A percentile compares a stretch with the other conserved stretches of the same genome.
phyloP scores from a whole-genome alignment of 768 basidiomycete genomes.

The Dentipellis fragilis region DNA sequence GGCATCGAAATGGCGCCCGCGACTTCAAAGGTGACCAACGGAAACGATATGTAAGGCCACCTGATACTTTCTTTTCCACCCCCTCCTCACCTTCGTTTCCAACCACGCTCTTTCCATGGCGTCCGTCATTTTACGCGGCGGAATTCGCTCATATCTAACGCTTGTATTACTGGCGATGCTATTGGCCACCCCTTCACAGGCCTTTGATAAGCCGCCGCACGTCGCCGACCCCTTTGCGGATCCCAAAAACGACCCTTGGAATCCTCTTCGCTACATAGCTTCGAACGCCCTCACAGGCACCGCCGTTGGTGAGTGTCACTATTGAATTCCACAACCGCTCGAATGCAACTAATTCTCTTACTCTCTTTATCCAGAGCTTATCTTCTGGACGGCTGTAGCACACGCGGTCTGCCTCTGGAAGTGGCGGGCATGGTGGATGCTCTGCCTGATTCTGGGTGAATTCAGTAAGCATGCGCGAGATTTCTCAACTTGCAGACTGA shows the following conservation, averaged over 20 bases:
- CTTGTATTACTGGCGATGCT: too few species aligned
- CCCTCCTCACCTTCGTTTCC: too few species aligned
- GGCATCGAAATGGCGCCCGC: too few species aligned
- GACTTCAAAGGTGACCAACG: too few species aligned
- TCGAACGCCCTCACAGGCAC: conserved; percentile 41
- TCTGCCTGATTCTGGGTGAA: conserved; percentile 43
- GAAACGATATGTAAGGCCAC: too few species aligned
- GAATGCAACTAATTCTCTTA: background rate
- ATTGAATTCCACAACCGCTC: background rate
- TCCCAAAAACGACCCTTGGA: conserved; percentile 42
- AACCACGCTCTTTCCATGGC: too few species aligned
- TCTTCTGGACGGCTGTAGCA: background rate
- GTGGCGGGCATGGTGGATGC: conserved; percentile 14
- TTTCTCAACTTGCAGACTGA: background rate
- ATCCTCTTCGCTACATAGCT: conserved; percentile 46
- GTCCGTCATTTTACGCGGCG: too few species aligned
- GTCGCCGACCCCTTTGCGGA: conserved; percentile 33
- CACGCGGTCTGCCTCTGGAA: conserved; percentile 5
- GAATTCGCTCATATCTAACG: too few species aligned
- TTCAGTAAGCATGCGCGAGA: conserved; percentile 27
- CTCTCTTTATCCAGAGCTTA: background rate
- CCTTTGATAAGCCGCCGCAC: background rate
- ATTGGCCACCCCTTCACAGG: too few species aligned
- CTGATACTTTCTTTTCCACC: too few species aligned
- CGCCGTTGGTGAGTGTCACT: conserved; percentile 28